Base-by-base conservation (phyloP, 352 stramenopile species). In the Pythium apleroticum region DNA sequence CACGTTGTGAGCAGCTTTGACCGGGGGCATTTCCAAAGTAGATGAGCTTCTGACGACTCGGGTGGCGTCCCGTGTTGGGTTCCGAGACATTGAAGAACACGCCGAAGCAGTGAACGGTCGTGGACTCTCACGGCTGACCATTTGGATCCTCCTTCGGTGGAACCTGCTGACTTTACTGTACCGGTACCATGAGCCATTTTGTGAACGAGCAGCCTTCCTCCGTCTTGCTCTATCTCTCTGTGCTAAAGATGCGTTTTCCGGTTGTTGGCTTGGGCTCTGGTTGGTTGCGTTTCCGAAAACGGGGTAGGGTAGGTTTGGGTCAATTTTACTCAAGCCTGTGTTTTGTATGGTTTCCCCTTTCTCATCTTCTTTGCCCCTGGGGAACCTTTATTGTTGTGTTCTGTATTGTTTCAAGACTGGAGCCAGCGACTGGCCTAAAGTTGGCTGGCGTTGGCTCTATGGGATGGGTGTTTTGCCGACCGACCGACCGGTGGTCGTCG, bases 401-500 rank as follows among this genome's bases (percentile, higher is more conserved):
- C 58, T 71, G 65, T 71, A 57, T 63, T 66, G 65, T 66, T 63
- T 59, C 57, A 58, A 46, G 6, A 3, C 11, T 14, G 43, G 9
- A 8, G 15, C n/a, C 25, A 19, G 30, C 52, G 22, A 28, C 17
- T 39, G 52, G 25, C 17, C 46, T 25, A 52, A 52, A 31, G 7
- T 54, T 54, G 56, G 19, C n/a, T 37, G 28, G 37, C 17, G 35
- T 43, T 37, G 22, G 62, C 58, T 33, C 31, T n/a, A 63, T 25
- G 45, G 49, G 53, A 52, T 56, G 43, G 50, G 20, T 15, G 19
- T n/a, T 46, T 43, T 59, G 22, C 39, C 60, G 50, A 62, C 64
- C 65, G 65, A 71, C 65, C 65, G 65, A 63, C 65, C 65, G 46
- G 33, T 71, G 65, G 65, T 71, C 52, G 64, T 71, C 64, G 65